Conservation (phyloP, 2,329 filamentous ascomycete species). For the Ophiostoma fasciatum region DNA sequence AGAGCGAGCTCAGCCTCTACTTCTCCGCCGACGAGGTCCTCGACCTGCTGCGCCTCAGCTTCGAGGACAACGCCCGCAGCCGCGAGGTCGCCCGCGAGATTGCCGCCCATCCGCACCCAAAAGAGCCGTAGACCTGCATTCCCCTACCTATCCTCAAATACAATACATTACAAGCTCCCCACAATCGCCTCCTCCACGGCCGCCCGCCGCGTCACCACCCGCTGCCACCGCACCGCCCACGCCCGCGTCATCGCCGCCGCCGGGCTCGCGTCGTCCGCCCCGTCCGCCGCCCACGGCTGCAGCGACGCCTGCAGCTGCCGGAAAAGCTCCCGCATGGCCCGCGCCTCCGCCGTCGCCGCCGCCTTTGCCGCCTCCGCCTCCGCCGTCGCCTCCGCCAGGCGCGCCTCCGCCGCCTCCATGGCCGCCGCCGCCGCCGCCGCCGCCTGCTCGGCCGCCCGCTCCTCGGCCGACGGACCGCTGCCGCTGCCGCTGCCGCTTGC, state of each 20-base stretch:
- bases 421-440: constrained; percentile 8
- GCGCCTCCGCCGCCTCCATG: constrained; percentile 19
- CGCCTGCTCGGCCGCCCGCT: constrained; percentile 23
- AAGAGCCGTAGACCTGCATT: neutral
- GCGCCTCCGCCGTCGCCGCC: constrained; percentile 52
- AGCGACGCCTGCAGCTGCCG: constrained; percentile 66
- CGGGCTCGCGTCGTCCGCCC: constrained; percentile 58
- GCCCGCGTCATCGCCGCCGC: constrained; percentile 48
- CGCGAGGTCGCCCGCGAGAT: constrained; percentile 45
- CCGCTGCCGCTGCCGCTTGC: constrained; percentile 2
- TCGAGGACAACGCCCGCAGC: constrained; percentile 46
- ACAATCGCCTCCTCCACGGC: constrained; percentile 70
- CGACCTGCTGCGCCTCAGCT: constrained; percentile 47
- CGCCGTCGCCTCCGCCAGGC: constrained; percentile 8
- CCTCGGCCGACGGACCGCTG: constrained; percentile 25
- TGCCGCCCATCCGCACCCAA: constrained; percentile 31
- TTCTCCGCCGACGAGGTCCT: constrained; percentile 46
- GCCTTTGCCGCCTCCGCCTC: constrained; percentile 33
- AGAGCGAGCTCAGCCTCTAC: constrained; percentile 50
- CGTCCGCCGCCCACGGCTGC: constrained; percentile 54
- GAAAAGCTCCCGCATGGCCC: constrained; percentile 68
- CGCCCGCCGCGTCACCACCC: constrained; percentile 67
- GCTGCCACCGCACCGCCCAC: constrained; percentile 78
- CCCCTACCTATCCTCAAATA: too few relatives aligned
- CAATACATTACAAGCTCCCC: neutral